phyloP scores from a whole-genome alignment of 73 alveolate genomes.

The Stentor coeruleus region DNA sequence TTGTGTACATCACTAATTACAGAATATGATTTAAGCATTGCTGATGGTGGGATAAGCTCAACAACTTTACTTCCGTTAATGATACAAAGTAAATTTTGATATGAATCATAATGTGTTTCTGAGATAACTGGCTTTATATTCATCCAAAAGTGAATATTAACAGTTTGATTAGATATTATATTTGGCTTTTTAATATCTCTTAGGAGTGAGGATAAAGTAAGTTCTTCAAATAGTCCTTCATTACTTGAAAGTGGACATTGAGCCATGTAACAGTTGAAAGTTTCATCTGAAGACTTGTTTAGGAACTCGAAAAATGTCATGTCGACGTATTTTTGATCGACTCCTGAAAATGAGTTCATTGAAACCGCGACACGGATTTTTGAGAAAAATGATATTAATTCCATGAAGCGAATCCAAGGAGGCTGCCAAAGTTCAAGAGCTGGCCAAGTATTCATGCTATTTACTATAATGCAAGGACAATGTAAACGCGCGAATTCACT shows the following conservation, averaged over 20 bases:
- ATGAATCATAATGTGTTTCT: constrained; percentile 24
- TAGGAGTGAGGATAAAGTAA: neutral
- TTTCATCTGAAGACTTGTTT: neutral
- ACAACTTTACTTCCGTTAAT: constrained; percentile 11
- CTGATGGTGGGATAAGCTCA: neutral
- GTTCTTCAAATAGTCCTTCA: neutral
- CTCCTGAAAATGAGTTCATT: neutral
- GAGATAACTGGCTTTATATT: neutral
- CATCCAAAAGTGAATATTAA: constrained; percentile 2
- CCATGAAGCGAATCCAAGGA: neutral
- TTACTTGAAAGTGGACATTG: neutral
- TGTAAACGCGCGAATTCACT: neutral
- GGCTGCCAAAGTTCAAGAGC: neutral
- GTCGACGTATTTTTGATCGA: neutral
- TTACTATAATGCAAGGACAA: neutral
- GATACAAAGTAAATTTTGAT: constrained; percentile 3
- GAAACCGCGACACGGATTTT: neutral
- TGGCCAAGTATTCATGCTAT: neutral
- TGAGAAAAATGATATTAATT: neutral
- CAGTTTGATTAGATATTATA: neutral
- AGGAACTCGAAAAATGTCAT: constrained; percentile 1
- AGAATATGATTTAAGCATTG: neutral
- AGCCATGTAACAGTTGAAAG: constrained; percentile 1
- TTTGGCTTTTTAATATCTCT: neutral
- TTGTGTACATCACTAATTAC: neutral